A percentile compares a stretch with the other conserved stretches of the same genome.
Evolutionary conservation across 306 rosid species (phyloP).

Genomic region (Sphenostylis stenocarpa): DNA sequence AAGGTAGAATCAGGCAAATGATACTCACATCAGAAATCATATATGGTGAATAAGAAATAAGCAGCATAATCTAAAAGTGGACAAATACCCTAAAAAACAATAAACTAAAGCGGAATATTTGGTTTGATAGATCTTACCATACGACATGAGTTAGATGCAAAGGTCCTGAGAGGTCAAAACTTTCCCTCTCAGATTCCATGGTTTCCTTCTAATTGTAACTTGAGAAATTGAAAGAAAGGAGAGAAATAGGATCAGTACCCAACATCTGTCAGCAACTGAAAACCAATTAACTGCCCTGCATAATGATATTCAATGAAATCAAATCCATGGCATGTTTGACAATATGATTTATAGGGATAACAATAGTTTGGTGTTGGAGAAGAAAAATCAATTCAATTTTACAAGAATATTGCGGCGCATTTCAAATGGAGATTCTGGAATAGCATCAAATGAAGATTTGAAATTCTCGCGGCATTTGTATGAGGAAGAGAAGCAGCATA

Average conservation of each 20-base stretch:
- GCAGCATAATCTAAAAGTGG: neutral
- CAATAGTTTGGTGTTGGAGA: neutral
- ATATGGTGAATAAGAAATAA: constrained; percentile 4
- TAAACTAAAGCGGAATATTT: neutral
- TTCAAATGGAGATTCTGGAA: neutral
- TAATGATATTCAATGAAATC: neutral
- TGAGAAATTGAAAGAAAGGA: constrained; percentile 26
- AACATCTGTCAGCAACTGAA: neutral
- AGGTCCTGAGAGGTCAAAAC: constrained; percentile 78
- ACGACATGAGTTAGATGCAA: constrained; percentile 67
- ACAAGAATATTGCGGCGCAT: neutral
- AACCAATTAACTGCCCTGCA: constrained; percentile 19
- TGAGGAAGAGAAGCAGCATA: neutral
- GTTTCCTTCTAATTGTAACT: constrained; percentile 32
- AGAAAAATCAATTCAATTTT: neutral
- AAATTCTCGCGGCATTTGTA: neutral
- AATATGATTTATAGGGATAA: neutral
- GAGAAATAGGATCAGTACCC: constrained; percentile 7
- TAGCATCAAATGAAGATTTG: neutral
- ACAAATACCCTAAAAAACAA: neutral
- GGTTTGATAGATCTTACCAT: constrained; percentile 54
- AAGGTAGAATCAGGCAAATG: neutral
- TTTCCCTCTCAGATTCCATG: constrained; percentile 80
- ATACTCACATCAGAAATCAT: neutral
- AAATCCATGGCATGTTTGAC: neutral